Conservation (phyloP, 257 asterid genomes). For the Asclepias syriaca region DNA sequence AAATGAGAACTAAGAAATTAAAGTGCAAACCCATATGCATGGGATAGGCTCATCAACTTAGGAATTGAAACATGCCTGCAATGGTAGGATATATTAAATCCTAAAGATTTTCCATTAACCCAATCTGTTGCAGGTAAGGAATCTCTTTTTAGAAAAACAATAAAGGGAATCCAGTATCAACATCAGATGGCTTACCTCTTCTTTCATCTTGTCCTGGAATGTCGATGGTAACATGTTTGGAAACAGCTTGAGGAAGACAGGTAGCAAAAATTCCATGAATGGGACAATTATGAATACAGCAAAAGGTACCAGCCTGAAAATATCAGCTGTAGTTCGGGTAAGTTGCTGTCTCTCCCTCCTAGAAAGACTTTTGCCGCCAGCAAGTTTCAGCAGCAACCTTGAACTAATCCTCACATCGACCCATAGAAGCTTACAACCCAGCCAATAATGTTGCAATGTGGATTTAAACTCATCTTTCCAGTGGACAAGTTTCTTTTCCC, state of each 20-base stretch:
- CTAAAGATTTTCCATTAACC: background rate
- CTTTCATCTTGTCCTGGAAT: conserved; percentile 95
- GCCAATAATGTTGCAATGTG: conserved; percentile 82
- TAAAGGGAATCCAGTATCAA: background rate
- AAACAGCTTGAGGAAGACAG: conserved; percentile 75
- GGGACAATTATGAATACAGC: conserved; percentile 86
- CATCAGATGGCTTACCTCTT: conserved; percentile 49
- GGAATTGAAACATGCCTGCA: background rate
- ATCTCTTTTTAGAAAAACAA: background rate
- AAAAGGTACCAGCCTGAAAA: conserved; percentile 87
- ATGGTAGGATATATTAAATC: background rate
- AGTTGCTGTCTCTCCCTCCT: conserved; percentile 93
- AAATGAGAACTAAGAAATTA: background rate
- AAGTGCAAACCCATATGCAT: background rate
- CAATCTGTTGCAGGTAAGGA: background rate
- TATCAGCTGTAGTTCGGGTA: conserved; percentile 90
- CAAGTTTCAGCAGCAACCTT: conserved; percentile 71
- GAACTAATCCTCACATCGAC: conserved; percentile 89
- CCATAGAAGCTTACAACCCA: conserved; percentile 89
- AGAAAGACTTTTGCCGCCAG: conserved; percentile 76
- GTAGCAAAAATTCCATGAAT: conserved; percentile 86
- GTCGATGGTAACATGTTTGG: conserved; percentile 94
- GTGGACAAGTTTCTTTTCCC: conserved; percentile 72
- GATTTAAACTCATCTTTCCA: conserved; percentile 79
- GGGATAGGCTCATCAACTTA: background rate